Base-by-base conservation (phyloP, 2,329 filamentous ascomycete species). In the Nemania serpens region DNA sequence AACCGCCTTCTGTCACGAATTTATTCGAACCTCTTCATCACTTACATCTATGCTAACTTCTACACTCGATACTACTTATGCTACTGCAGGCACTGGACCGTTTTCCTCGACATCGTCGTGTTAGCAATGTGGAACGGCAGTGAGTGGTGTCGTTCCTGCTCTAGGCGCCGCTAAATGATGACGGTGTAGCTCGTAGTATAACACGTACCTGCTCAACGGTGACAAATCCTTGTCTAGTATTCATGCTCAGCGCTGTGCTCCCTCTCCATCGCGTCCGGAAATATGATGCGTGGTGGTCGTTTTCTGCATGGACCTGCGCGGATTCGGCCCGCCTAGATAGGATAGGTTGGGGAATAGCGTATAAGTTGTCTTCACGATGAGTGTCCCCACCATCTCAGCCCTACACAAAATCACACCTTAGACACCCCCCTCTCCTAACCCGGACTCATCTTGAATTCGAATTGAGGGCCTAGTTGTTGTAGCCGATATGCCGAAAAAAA, bases 301-400 rank as follows among this genome's bases (percentile, higher is more conserved):
- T 58, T 57, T 49, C 59, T 65, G 57, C 62, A 60, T 56, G 53
- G 45, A 34, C 49, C 54, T 58, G 39, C 62, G 48, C 55, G 55
- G 62, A 64, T 54, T 58, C 62, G 58, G 62, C 62, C 61, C 58
- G 59, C 51, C 22, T 51, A 34, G 36, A n/a, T 52, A 15, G 41
- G 41, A 39, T 39, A 29, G 25, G 25, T 29, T 7, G 25, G 25
- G 25, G 4, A 29, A 7, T 29, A 7, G 25, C 7, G 25, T 29
- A 22, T 33, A 20, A 22, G 37, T 49, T 42, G 41, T 56, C 18
- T 42, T 46, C 22, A 43, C 55, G 22, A 64, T 65, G 53, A n/a
- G 62, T 39, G 36, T 66, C 67, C 66, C 65, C 68, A 69, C 69
- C 68, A 65, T 63, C 59, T 72, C 70, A 72, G 70, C 70, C 70